Conservation (phyloP, 2,329 filamentous ascomycete species). For the Leptosphaerulina australis region DNA sequence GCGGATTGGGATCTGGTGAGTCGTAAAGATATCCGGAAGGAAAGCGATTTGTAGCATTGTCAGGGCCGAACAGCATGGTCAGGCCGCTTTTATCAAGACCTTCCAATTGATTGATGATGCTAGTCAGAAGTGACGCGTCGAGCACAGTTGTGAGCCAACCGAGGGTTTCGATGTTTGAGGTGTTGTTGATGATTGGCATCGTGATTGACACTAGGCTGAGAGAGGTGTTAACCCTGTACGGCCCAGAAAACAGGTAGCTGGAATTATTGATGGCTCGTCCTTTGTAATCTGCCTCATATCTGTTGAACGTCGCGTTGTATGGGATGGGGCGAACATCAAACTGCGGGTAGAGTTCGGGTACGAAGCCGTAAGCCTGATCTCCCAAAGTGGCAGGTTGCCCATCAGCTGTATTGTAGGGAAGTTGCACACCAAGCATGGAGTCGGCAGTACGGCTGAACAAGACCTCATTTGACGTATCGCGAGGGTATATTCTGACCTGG, state of each 20-base stretch:
- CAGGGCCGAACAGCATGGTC: slow-evolving; percentile 73
- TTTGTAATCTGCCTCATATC: slow-evolving; percentile 51
- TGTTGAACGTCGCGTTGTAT: slow-evolving; percentile 41
- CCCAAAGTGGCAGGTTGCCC: slow-evolving; percentile 67
- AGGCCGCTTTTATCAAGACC: slow-evolving; percentile 73
- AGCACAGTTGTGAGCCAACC: slow-evolving; percentile 86
- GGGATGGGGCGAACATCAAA: slow-evolving; percentile 64
- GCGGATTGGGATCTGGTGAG: slow-evolving; percentile 24
- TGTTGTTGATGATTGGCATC: slow-evolving; percentile 74
- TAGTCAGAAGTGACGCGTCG: slow-evolving; percentile 67
- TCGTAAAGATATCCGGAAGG: slow-evolving; percentile 43
- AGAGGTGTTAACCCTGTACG: slow-evolving; percentile 71
- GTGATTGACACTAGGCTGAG: slow-evolving; percentile 83
- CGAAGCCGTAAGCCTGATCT: slow-evolving; percentile 69
- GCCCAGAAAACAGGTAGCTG: slow-evolving; percentile 76
- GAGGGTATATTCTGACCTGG: slow-evolving; percentile 75
- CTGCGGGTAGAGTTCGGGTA: slow-evolving; percentile 76
- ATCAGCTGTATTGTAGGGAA: slow-evolving; percentile 68
- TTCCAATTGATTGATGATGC: slow-evolving; percentile 67
- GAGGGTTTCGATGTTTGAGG: slow-evolving; percentile 66
- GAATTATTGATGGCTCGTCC: slow-evolving; percentile 52
- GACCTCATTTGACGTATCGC: slow-evolving; percentile 63
- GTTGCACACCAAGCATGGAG: slow-evolving; percentile 55
- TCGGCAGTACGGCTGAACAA: slow-evolving; percentile 54
- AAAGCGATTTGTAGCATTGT: slow-evolving; percentile 65